Conservation (phyloP, 345 rosid genomes). For the Pugionium dolabratum region DNA sequence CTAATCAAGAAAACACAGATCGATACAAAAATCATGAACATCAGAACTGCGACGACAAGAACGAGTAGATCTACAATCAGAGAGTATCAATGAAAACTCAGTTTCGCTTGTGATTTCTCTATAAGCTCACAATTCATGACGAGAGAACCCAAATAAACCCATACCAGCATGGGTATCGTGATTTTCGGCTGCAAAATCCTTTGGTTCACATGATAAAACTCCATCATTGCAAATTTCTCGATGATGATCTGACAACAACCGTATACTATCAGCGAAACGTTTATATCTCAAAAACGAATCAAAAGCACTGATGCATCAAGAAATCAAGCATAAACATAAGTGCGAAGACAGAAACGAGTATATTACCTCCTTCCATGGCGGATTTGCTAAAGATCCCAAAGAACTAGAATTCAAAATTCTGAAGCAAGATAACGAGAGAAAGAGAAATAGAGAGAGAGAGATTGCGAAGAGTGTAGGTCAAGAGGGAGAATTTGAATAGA, state of each 20-base stretch:
- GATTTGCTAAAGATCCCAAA: constrained; percentile 15
- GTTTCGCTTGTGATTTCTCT: too few species aligned
- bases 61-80: too few species aligned
- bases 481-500: neutral
- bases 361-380: constrained; percentile 44
- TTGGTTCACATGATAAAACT: constrained; percentile 24
- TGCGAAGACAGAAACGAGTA: neutral
- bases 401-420: neutral
- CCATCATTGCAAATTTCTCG: constrained; percentile 7
- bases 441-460: neutral
- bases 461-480: constrained; percentile 23
- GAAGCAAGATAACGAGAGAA: too few species aligned
- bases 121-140: neutral
- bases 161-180: constrained; percentile 31
- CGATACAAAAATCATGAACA: too few species aligned
- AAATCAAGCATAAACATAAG: neutral
- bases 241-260: constrained; percentile 36
- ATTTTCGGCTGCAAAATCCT: neutral
- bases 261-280: neutral
- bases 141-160: constrained; percentile 3
- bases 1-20: too few species aligned
- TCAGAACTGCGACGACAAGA: too few species aligned
- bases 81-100: too few species aligned
- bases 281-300: constrained; percentile 9
- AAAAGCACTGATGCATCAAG: constrained; percentile 20